A percentile compares a stretch with the other conserved stretches of the same genome.
These are phyloP conservation scores for Telfairia occidentalis DNA, from an alignment of 331 rosid genomes.

Conservation along the genomic window DNA sequence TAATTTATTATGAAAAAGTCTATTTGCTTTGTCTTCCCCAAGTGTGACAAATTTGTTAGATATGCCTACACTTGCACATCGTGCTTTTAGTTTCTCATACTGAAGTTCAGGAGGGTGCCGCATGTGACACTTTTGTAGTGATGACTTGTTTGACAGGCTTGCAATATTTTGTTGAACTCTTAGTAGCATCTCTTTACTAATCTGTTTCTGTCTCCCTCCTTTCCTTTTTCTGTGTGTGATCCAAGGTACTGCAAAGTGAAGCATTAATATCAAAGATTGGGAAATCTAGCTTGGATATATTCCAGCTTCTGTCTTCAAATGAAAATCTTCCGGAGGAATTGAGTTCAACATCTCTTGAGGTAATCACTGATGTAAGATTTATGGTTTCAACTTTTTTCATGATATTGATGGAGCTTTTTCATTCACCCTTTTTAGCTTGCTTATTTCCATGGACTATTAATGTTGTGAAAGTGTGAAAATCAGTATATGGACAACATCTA, in stretches of 20 bases:
- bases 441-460: background rate
- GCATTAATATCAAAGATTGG: conserved; percentile 50
- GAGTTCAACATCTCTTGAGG: conserved; percentile 66
- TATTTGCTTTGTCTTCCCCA: background rate
- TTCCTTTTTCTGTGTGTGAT: background rate
- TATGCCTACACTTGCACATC: background rate
- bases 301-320: conserved; percentile 52
- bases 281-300: conserved; percentile 40
- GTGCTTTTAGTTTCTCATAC: background rate
- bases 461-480: background rate
- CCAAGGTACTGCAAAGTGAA: conserved; percentile 65
- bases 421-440: background rate
- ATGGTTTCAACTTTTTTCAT: background rate
- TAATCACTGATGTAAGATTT: conserved; percentile 24
- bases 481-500: background rate
- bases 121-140: background rate
- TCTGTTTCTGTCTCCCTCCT: background rate
- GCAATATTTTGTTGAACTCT: background rate
- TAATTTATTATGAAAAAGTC: background rate
- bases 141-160: background rate
- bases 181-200: background rate
- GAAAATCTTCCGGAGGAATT: conserved; percentile 51
- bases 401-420: background rate
- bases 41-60: background rate
- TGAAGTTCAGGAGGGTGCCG: background rate